These are phyloP conservation scores for Alnus rubra DNA, from an alignment of 306 rosid species.

Conservation along the genomic window DNA sequence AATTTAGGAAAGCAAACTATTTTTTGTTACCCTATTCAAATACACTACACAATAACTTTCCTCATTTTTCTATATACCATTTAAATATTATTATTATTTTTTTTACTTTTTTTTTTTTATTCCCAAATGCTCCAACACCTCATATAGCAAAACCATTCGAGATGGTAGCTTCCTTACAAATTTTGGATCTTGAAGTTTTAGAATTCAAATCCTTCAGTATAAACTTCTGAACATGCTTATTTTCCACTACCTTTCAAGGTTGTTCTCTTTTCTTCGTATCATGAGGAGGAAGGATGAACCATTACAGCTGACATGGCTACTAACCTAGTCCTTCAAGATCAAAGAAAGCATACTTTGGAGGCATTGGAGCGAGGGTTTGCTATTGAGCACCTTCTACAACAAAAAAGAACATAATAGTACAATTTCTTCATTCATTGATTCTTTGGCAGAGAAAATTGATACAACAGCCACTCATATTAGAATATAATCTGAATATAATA, in stretches of 20 bases:
- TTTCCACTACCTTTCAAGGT: not conserved
- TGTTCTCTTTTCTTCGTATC: not conserved
- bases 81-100: no score
- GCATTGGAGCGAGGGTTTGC: slow-evolving; percentile 78
- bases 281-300: not conserved
- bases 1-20: no score
- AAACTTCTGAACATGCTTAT: not conserved
- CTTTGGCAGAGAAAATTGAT: slow-evolving; percentile 18
- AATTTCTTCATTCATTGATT: slow-evolving; percentile 28
- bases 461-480: slow-evolving; percentile 16
- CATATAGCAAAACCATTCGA: not conserved
- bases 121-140: no score
- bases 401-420: slow-evolving; percentile 33
- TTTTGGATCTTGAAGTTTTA: no score
- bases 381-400: slow-evolving; percentile 56
- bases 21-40: no score
- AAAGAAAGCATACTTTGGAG: slow-evolving; percentile 66
- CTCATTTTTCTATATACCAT: no score
- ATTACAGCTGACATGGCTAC: slow-evolving; percentile 45
- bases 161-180: no score
- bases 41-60: no score
- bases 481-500: no score
- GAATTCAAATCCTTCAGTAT: not conserved
- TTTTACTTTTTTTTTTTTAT: no score
- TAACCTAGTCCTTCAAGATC: slow-evolving; percentile 35